These are phyloP conservation scores for Hyphodiscus sp. DNA, from an alignment of 2,329 filamentous ascomycete genomes.

Conservation along the genomic window DNA sequence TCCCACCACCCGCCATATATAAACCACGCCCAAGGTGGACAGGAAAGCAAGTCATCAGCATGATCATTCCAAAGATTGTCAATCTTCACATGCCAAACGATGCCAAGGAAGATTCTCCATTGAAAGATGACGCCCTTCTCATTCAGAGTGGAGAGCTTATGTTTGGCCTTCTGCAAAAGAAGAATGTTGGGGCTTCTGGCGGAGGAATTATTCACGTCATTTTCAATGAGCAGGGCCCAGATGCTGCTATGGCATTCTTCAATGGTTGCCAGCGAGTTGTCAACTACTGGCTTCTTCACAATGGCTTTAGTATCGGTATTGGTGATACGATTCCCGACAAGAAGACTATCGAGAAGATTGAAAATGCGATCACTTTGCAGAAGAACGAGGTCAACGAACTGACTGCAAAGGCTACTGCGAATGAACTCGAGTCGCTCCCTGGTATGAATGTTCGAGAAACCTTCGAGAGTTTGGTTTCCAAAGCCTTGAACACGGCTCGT, in stretches of 20 bases:
- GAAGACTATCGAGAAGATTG: slow-evolving; percentile 75
- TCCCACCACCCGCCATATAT: slow-evolving; percentile 87
- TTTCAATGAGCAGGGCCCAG: slow-evolving; percentile 87
- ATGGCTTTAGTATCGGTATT: slow-evolving; percentile 96
- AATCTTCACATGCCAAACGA: slow-evolving; percentile 67
- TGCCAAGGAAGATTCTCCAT: slow-evolving; percentile 47
- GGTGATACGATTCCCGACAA: slow-evolving; percentile 95
- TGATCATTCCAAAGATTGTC: slow-evolving; percentile 82
- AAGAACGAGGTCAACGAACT: slow-evolving; percentile 75
- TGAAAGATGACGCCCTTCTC: slow-evolving; percentile 71
- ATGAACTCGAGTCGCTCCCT: slow-evolving; percentile 83
- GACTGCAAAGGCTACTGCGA: slow-evolving; percentile 72
- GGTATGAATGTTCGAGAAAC: slow-evolving; percentile 99
- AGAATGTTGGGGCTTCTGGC: slow-evolving; percentile 81
- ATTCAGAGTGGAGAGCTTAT: slow-evolving; percentile 85
- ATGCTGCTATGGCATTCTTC: slow-evolving; percentile 87
- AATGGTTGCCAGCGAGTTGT: slow-evolving; percentile 92
- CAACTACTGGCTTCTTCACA: slow-evolving; percentile 94
- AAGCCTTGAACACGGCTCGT: slow-evolving; percentile 89
- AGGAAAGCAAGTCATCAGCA: slow-evolving; percentile 93
- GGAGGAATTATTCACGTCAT: slow-evolving; percentile 93
- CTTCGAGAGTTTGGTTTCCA: slow-evolving; percentile 95
- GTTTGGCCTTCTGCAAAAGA: slow-evolving; percentile 88
- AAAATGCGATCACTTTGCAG: slow-evolving; percentile 71
- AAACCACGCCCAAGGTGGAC: slow-evolving; percentile 94